Evolutionary conservation across 768 basidiomycete species (phyloP), one percentile per base, ranked within the genome.

Genomic region (Suillus placidus): DNA sequence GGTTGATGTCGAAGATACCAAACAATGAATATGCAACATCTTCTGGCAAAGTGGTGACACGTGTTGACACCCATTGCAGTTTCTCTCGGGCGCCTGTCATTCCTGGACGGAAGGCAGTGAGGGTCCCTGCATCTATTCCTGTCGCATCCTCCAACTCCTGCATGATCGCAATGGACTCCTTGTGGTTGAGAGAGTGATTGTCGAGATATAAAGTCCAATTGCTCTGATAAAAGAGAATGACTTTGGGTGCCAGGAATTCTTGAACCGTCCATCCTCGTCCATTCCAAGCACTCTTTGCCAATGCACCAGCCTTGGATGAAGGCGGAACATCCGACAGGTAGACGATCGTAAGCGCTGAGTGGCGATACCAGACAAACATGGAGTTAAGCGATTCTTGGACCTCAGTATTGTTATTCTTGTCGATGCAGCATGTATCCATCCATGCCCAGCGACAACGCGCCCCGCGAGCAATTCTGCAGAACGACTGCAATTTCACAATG

Each of bases 361-460:
- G 54, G 54, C 32, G 54, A 34, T 55, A 55, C 54, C 54, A 55
- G 54, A 55, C 20, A 20, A 55, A 55, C 54, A 55, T 55, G 10
- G 32, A 55, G 18, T 20, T 34, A 10, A 55, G 32, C 6, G 54
- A 55, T 34, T 34, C 1, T n/a, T 55, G 54, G 32, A 55, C 1
- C 20, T 55, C 54, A 12, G 10, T 18, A 20, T 34, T 34, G 54
- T n/a, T 55, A 6, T 10, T 6, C 32, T 55, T 34, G 32, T 55
- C 54, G 32, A 55, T 55, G 32, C 54, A 55, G 18, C 54, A 55
- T 6, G 54, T 55, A n/a, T 55, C 54, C 54, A 55, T 34, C 54
- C 54, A 55, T 10, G 32, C 54, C 54, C 54, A 55, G 6, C 20
- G 54, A 55, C 3, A 55, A 10, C 9, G 18, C 18, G 32, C 18